Evolutionary conservation across 768 basidiomycete species (phyloP).

Genomic region (Rhodotorula paludigena): DNA sequence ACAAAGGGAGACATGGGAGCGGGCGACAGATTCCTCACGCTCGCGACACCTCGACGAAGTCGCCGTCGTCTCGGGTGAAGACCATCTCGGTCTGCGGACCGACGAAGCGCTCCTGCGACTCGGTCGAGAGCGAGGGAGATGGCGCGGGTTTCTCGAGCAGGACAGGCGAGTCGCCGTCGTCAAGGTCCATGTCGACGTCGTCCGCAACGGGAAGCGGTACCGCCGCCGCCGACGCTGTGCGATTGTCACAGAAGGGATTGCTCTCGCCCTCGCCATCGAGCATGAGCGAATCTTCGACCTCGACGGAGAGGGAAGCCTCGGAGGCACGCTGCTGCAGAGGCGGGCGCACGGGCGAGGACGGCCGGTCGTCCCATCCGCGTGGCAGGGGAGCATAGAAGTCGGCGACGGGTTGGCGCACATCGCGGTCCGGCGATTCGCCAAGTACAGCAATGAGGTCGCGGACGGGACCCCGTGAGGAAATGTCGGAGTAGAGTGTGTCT

Average conservation of each 20-base stretch:
- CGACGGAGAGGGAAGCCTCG: neutral
- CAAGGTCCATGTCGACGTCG: slow-evolving; percentile 2
- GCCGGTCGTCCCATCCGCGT: neutral
- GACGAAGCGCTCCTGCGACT: too few species aligned
- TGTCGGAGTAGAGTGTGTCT: slow-evolving; percentile 27
- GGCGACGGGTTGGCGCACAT: slow-evolving; percentile 17
- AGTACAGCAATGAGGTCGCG: slow-evolving; percentile 20
- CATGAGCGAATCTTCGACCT: slow-evolving; percentile 10
- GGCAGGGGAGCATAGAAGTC: slow-evolving; percentile 6
- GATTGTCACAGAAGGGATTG: too few species aligned
- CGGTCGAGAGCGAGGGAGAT: too few species aligned
- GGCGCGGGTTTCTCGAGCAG: too few species aligned
- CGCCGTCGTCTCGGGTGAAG: slow-evolving; percentile 9
- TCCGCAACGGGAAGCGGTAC: too few species aligned
- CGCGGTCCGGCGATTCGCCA: slow-evolving; percentile 9
- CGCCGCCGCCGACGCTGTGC: too few species aligned
- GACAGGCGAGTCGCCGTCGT: neutral
- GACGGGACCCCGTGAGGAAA: neutral
- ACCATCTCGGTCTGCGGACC: neutral
- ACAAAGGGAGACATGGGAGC: too few species aligned
- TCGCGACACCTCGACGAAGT: neutral
- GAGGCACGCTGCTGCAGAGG: neutral
- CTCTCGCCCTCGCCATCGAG: neutral
- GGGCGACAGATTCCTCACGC: too few species aligned
- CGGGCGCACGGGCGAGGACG: neutral